These are phyloP conservation scores for Amphibolis antarctica DNA, from an alignment of 106 monocot species.

Conservation along the genomic window DNA sequence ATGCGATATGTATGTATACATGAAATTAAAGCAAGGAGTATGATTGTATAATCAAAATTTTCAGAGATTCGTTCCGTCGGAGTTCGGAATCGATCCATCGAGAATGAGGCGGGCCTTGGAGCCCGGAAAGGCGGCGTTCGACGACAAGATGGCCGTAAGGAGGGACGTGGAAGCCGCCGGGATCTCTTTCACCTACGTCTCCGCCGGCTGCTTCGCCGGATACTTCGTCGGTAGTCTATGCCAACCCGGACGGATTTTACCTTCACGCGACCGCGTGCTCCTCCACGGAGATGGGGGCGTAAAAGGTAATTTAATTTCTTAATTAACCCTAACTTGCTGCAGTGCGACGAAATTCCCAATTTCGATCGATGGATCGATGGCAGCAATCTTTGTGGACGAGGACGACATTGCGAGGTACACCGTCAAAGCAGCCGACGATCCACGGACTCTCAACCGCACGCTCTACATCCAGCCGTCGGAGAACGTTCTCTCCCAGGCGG, in stretches of 20 bases:
- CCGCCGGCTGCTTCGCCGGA: conserved; percentile 42
- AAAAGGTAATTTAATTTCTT: conserved; percentile 14
- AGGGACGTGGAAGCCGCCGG: conserved; percentile 35
- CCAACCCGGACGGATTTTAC: conserved; percentile 26
- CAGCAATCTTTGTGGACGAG: conserved; percentile 46
- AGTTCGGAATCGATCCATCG: conserved; percentile 49
- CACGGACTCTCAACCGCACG: conserved; percentile 32
- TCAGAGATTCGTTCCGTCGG: conserved; percentile 54
- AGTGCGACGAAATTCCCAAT: too few species aligned
- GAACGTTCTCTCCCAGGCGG: conserved; percentile 46
- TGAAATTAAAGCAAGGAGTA: neutral
- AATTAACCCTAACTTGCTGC: neutral
- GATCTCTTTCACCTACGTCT: conserved; percentile 48
- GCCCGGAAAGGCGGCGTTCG: conserved; percentile 37
- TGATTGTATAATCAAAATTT: neutral
- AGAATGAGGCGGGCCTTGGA: conserved; percentile 36
- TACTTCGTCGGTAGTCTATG: conserved; percentile 53
- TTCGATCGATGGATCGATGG: too few species aligned
- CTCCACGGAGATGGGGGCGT: conserved; percentile 35
- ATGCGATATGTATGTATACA: neutral
- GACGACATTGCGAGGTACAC: conserved; percentile 48
- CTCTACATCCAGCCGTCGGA: conserved; percentile 41
- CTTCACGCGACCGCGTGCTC: conserved; percentile 26
- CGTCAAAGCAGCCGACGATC: conserved; percentile 37
- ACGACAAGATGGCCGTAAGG: conserved; percentile 51